These are phyloP conservation scores for Pythium graminicola DNA, from an alignment of 352 stramenopile genomes.

Conservation along the genomic window DNA sequence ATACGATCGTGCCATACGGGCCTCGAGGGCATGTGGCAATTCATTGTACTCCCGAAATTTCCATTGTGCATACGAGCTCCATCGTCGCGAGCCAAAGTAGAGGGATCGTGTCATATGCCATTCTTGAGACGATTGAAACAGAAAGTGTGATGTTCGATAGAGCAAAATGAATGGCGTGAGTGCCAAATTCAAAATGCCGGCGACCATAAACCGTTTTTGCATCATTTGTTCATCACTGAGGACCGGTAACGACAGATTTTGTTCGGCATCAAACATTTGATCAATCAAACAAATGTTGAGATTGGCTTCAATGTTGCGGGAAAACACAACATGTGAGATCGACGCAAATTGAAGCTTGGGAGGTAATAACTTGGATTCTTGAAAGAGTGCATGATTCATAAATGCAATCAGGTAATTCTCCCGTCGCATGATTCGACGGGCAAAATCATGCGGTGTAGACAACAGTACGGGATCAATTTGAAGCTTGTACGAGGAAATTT, in stretches of 20 bases:
- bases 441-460: slow-evolving; percentile 84
- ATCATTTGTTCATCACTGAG: slow-evolving; percentile 90
- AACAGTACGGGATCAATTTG: slow-evolving; percentile 76
- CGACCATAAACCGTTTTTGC: slow-evolving; percentile 90
- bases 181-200: slow-evolving; percentile 91
- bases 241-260: slow-evolving; percentile 80
- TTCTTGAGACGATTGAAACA: slow-evolving; percentile 96
- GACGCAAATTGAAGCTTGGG: slow-evolving; percentile 62
- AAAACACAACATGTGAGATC: slow-evolving; percentile 76
- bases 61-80: slow-evolving; percentile 87
- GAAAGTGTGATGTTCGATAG: slow-evolving; percentile 96
- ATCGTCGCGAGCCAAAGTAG: slow-evolving; percentile 94
- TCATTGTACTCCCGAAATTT: slow-evolving; percentile 98
- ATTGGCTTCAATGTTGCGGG: slow-evolving; percentile 91
- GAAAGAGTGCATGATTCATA: slow-evolving; percentile 94
- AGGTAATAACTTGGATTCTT: slow-evolving; percentile 78
- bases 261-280: slow-evolving; percentile 92
- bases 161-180: slow-evolving; percentile 97
- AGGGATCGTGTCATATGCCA: slow-evolving; percentile 86
- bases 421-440: slow-evolving; percentile 95
- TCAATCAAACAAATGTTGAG: slow-evolving; percentile 95
- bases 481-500: slow-evolving; percentile 76
- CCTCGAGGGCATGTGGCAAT: slow-evolving; percentile 93
- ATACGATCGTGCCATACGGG: slow-evolving; percentile 91
- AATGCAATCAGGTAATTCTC: slow-evolving; percentile 99